Evolutionary conservation across 805 yeast species (phyloP).

Genomic region (Yarrowia sp.): DNA sequence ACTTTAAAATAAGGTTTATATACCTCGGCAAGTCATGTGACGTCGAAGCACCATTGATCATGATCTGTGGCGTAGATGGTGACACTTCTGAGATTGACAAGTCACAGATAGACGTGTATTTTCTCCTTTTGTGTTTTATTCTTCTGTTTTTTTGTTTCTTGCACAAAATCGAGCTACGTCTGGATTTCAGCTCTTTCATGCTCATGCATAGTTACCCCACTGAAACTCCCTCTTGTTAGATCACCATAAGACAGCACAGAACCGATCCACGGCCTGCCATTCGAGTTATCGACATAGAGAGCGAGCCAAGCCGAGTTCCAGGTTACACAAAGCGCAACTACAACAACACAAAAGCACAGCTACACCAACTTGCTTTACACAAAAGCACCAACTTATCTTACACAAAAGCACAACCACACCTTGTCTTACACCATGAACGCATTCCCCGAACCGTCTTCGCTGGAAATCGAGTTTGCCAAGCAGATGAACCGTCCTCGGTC

Average conservation of each 20-base stretch:
- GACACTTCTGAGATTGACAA: no score
- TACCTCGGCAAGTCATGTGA: no score
- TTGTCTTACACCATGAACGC: conserved; percentile 40
- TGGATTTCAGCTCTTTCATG: conserved; percentile 13
- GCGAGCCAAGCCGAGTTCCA: neutral
- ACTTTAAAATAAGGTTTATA: neutral
- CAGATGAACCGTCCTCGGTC: conserved; percentile 41
- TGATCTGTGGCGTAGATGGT: no score
- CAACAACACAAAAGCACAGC: neutral
- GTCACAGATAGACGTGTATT: no score
- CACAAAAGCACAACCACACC: no score
- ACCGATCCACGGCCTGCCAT: no score
- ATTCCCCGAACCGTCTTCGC: conserved; percentile 47
- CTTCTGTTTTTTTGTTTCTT: no score
- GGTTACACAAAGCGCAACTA: neutral
- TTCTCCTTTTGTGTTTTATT: neutral
- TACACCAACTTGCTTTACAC: neutral
- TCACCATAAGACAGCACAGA: neutral
- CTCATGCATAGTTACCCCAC: conserved; percentile 30
- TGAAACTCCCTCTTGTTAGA: neutral
- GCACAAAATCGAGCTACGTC: neutral
- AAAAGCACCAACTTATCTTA: no score
- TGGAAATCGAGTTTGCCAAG: conserved; percentile 39
- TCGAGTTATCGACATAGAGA: neutral
- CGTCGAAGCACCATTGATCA: no score